Conservation (phyloP, 208 protist genomes). For the Acanthamoeba sp. region DNA sequence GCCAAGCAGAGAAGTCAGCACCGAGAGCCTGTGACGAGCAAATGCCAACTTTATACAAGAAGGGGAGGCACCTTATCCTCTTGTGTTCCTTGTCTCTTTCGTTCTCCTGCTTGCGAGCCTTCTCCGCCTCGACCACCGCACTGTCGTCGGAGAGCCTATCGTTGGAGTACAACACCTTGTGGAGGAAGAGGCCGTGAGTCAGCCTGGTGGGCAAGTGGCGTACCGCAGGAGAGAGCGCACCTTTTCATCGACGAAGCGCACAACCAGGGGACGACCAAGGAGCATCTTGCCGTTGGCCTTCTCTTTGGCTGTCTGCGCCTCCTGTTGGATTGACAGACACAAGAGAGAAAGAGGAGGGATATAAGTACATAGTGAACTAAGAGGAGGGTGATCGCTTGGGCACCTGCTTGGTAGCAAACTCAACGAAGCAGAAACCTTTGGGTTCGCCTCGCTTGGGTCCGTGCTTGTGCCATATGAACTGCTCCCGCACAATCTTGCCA, state of each 20-base stretch:
- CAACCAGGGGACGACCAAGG: slow-evolving; percentile 37
- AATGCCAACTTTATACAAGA: too few species aligned
- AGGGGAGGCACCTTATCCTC: not conserved
- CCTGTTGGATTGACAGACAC: not conserved
- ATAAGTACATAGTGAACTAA: not conserved
- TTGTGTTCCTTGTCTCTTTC: slow-evolving; percentile 52
- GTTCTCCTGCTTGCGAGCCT: not conserved
- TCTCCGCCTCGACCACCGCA: not conserved
- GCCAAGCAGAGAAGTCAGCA: not conserved
- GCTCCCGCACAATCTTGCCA: slow-evolving; percentile 61
- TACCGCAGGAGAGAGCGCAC: not conserved
- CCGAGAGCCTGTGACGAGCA: too few species aligned
- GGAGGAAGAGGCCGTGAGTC: not conserved
- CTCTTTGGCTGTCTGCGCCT: slow-evolving; percentile 37
- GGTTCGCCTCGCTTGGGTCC: slow-evolving; percentile 59
- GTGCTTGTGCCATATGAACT: slow-evolving; percentile 72
- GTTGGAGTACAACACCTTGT: slow-evolving; percentile 27
- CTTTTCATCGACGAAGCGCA: slow-evolving; percentile 69
- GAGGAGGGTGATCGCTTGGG: not conserved
- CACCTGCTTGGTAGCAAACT: slow-evolving; percentile 58
- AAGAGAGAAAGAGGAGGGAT: not conserved
- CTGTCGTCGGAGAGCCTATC: not conserved
- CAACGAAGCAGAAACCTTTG: slow-evolving; percentile 68
- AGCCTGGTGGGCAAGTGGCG: too few species aligned
- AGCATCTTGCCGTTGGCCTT: slow-evolving; percentile 52